Evolutionary conservation across 1,139 yeast species (phyloP), one percentile per base, ranked within the genome.

Genomic region (Debaryomycetaceae sp.): DNA sequence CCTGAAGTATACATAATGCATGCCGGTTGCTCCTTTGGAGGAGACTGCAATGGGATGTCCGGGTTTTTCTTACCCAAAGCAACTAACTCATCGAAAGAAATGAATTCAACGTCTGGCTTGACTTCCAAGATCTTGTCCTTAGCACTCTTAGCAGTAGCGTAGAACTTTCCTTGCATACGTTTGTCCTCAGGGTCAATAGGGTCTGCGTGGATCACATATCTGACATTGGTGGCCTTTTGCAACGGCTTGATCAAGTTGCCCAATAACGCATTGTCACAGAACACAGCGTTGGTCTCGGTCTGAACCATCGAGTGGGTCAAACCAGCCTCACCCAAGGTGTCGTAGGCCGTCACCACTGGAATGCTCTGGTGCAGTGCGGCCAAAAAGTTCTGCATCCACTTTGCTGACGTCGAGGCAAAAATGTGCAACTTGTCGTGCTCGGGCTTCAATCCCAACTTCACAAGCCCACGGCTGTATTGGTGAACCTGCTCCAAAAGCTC

Each of bases 1-100:
- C 99, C 99, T 0, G 98, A 91, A 24, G 99, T 93, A 76, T 93
- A 93, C 98, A 95, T 93, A 63, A 93, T 89, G 73, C 97, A 88
- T 37, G 93, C 81, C 45, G 84, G 62, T 58, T 89, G 96, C n/a
- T 81, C 81, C 8, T 95, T 80, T 50, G 72, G 75, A 45, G 96
- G 89, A 13, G 77, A 76, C 50, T 62, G 60, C 13, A 76, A 43
- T 50, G 65, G 64, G 39, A 69, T 58, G 13, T 61, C 60, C 11
- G 52, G 50, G 47, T 76, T 65, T 35, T 68, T 68, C 52, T 72
- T 63, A 54, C 99, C 99, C 43, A 83, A 66, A 45, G 70, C 70
- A 40, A 85, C 49, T 24, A 89, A 75, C 45, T 93, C 96, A 45
- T 81, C 78, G 60, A 75, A 79, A 14, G 90, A 76, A 55, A 76